A percentile compares a stretch with the other conserved stretches of the same genome.
phyloP scores from a whole-genome alignment of 2,329 filamentous ascomycete species.

The Apiospora malaysiana region DNA sequence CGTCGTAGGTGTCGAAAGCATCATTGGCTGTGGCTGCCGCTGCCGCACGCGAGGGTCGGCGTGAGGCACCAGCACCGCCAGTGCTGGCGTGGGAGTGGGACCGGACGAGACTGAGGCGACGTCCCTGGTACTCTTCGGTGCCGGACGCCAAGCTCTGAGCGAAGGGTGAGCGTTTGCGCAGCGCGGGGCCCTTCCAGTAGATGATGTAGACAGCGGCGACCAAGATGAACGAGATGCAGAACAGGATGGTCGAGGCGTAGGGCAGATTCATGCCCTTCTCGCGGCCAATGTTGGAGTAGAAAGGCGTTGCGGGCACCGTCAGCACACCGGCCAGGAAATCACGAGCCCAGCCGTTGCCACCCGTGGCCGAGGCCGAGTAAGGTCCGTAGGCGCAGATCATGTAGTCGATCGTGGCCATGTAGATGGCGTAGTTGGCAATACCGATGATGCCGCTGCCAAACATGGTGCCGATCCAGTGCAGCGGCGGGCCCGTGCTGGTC shows the following conservation, averaged over 20 bases:
- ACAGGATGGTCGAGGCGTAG: conserved; percentile 61
- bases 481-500: conserved; percentile 56
- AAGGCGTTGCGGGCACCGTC: conserved; percentile 64
- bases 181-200: conserved; percentile 60
- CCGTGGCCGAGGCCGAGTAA: conserved; percentile 70
- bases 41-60: background rate
- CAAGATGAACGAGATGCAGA: conserved; percentile 55
- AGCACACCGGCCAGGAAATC: conserved; percentile 71
- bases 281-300: conserved; percentile 54
- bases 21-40: background rate
- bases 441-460: conserved; percentile 65
- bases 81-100: background rate
- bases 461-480: conserved; percentile 69
- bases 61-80: background rate
- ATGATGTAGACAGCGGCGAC: conserved; percentile 61
- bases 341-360: conserved; percentile 70
- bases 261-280: conserved; percentile 55
- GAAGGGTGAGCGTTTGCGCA: conserved; percentile 59
- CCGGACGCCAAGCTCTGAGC: conserved; percentile 63
- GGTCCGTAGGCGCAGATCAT: conserved; percentile 65
- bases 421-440: conserved; percentile 61
- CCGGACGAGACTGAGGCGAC: background rate
- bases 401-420: conserved; percentile 73
- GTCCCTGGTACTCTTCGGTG: conserved; percentile 28
- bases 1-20: background rate